Conservation (phyloP, 1,284 basidiomycete species). For the Phellinidium pouzarii region DNA sequence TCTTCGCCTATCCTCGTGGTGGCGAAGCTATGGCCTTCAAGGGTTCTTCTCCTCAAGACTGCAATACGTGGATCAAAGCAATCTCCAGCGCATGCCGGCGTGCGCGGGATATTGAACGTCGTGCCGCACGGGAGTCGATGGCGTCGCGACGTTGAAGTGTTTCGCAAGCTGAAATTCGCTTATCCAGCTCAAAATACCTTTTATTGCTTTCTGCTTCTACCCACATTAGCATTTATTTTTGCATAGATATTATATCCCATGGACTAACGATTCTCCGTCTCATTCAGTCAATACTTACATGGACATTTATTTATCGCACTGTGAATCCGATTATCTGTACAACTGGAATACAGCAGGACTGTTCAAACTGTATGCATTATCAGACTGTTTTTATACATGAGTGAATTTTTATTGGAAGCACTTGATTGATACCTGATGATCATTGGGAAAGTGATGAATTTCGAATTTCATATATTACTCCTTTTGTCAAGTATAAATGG, state of each 20-base stretch:
- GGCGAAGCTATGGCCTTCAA: conserved; percentile 65
- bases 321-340: background rate
- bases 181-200: background rate
- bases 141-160: background rate
- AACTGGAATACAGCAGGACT: background rate
- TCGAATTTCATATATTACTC: too few relatives aligned
- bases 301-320: background rate
- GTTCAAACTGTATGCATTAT: background rate
- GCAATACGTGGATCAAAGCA: conserved; percentile 53
- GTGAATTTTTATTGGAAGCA: too few relatives aligned
- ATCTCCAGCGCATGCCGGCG: conserved; percentile 37
- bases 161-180: background rate
- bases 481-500: too few relatives aligned
- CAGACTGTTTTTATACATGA: too few relatives aligned
- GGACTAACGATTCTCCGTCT: background rate
- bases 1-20: conserved; percentile 64
- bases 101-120: conserved; percentile 30
- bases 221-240: background rate
- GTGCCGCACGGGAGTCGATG: conserved; percentile 4
- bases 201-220: background rate
- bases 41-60: conserved; percentile 56
- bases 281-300: background rate
- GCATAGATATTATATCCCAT: background rate
- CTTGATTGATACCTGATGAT: too few relatives aligned
- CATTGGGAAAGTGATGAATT: too few relatives aligned